Evolutionary conservation across 2,329 filamentous ascomycete species (phyloP), one percentile per base, ranked within the genome.

Genomic region (Chaetomium globosum): DNA sequence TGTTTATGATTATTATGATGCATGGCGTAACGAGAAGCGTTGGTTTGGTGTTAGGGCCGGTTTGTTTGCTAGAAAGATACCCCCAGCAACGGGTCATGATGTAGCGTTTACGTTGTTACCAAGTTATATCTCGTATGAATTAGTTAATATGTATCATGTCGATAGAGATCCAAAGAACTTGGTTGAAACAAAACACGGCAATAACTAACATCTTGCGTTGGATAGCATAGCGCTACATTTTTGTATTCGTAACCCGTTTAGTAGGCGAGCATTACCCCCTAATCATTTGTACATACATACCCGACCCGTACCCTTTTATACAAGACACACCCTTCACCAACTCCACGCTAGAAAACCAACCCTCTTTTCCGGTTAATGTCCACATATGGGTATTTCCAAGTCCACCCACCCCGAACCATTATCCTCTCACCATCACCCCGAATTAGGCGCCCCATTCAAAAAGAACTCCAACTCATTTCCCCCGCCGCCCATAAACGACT

Each of bases 391-490:
- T 57, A 57, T 57, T 26, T 46, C 33, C 28, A 57, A 57, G 26
- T n/a, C 9, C 39, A 48, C 39, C 56, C 21, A 21, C 8, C n/a
- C 26, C 43, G 0, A 21, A 10, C 19, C 21, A 48, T 55, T 30
- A 23, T 5, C 28, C 28, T 21, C 16, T 49, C 31, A 9, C 30
- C n/a, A n/a, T 60, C 46, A 60, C 46, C 58, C 58, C 13, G 30
- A 16, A 19, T 8, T 43, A 52, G 58, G 58, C 30, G 46, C 64
- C 48, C 69, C 70, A 3, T 63, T 67, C n/a, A 93, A 78, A 73
- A 93, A 93, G 77, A 92, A 93, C 75, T 94, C 91, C 71, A 95
- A 78, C 73, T 94, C 91, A 69, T 84, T 89, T 13, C 89, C 89
- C 10, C 87, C 85, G 0, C 88, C 90, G 0, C 88, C 90, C 59